Base-by-base conservation (phyloP, 805 yeast genomes). In the Candida nonsorbophila region DNA sequence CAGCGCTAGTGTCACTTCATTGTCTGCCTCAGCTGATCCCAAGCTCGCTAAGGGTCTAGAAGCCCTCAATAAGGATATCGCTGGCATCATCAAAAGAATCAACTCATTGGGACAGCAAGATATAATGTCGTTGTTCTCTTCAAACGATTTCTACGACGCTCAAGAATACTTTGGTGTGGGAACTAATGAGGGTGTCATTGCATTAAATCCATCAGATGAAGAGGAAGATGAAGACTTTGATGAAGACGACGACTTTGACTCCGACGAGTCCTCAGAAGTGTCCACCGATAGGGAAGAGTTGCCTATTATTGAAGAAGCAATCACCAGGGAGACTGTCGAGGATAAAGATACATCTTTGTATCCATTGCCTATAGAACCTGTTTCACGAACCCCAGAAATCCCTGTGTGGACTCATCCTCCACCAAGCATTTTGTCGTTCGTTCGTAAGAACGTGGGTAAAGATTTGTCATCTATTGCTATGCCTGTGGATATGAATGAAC, bases 401-500 rank as follows among this genome's bases (percentile, higher is more conserved):
- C 69, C 67, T 3, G 62, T 62, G n/a, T 71, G 84, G 30, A 63
- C 59, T 0, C 69, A 77, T 19, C 60, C 76, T 0, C 97, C 97
- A 3, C 96, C 96, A 7, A 81, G 92, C 38, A 55, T 90, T 20
- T 61, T 90, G 32, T 72, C 85, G 1, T 75, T 87, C 44, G 67
- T 92, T 28, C 71, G 95, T 34, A 88, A 88, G 53, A 87, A 86
- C 43, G 92, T 90, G 7, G 97, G 97, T 13, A 90, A 88, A 48
- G 97, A 90, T 53, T 53, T 92, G 33, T 69, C 87, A 0, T 69
- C 86, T 1, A 72, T 88, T 25, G 79, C 95, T 0, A 87, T 90
- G 88, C 98, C 98, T 1, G 95, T 92, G 6, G 79, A 92, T 1
- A 73, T 87, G 31, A 92, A 92, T 58, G 98, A 92, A 55, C 98